phyloP scores from a whole-genome alignment of 352 stramenopile genomes.

The Phytophthora crassamura region DNA sequence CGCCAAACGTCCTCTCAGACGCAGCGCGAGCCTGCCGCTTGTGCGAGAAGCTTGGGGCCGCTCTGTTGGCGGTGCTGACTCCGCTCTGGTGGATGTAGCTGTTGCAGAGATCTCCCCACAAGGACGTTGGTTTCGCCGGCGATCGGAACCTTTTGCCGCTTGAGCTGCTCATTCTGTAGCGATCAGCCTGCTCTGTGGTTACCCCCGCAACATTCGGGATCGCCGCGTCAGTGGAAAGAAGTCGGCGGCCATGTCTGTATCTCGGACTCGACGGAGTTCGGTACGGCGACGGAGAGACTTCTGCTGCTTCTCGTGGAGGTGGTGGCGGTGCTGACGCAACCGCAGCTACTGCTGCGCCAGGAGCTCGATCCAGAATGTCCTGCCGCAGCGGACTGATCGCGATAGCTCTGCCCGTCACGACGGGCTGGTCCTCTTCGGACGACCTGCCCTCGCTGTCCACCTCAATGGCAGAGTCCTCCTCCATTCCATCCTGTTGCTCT shows the following conservation, averaged over 20 bases:
- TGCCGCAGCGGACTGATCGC: constrained; percentile 32
- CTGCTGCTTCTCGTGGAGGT: neutral
- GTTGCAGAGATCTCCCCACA: constrained; percentile 32
- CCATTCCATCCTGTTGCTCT: constrained; percentile 6
- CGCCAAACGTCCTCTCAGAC: constrained; percentile 28
- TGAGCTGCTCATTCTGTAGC: constrained; percentile 34
- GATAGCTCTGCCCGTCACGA: constrained; percentile 12
- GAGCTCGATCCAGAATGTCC: constrained; percentile 37
- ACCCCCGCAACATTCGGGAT: constrained; percentile 32
- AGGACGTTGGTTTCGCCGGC: constrained; percentile 20
- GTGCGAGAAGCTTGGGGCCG: constrained; percentile 16
- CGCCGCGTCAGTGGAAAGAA: constrained; percentile 23
- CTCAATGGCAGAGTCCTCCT: constrained; percentile 22
- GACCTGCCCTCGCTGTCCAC: constrained; percentile 17
- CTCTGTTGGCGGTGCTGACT: neutral
- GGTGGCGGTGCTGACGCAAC: neutral
- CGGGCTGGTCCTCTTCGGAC: constrained; percentile 2
- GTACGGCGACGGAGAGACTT: constrained; percentile 20
- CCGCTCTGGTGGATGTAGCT: constrained; percentile 35
- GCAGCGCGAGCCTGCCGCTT: constrained; percentile 25
- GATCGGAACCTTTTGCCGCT: constrained; percentile 43
- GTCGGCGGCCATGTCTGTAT: constrained; percentile 34
- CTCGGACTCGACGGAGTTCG: constrained; percentile 20
- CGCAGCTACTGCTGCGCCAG: neutral
- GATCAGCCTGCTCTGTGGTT: constrained; percentile 38